Evolutionary conservation across 176 grass and related monocot species (phyloP).

Genomic region (Lolium perenne): DNA sequence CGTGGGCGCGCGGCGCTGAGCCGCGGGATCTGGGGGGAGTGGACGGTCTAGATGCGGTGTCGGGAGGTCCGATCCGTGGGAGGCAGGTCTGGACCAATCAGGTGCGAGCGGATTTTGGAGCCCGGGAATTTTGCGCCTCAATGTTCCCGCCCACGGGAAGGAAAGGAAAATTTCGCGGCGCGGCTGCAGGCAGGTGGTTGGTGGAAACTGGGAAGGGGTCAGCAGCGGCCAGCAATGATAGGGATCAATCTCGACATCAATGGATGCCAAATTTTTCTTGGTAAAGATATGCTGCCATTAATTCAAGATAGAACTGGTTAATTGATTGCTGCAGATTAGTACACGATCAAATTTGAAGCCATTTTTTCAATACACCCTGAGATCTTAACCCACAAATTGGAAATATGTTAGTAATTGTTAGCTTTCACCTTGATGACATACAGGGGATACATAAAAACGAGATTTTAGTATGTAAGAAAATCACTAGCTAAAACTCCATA

Average conservation of each 20-base stretch:
- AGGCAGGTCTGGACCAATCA: conserved; percentile 34
- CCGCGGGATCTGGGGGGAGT: neutral
- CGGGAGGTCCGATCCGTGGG: conserved; percentile 39
- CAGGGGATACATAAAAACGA: neutral
- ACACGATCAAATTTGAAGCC: neutral
- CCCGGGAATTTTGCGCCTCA: neutral
- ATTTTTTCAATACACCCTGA: neutral
- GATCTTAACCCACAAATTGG: neutral
- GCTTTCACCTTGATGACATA: too few species aligned
- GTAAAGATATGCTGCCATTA: neutral
- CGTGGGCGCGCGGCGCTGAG: neutral
- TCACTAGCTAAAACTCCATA: too few species aligned
- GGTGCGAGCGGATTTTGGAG: neutral
- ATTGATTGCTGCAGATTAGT: neutral
- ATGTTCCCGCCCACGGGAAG: conserved; percentile 23
- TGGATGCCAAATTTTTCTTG: neutral
- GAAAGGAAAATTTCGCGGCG: neutral
- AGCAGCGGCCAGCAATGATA: neutral
- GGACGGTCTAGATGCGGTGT: conserved; percentile 28
- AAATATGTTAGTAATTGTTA: too few species aligned
- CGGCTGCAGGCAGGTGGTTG: neutral
- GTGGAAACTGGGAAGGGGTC: neutral
- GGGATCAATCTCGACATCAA: neutral
- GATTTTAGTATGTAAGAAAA: neutral
- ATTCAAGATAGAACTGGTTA: neutral